Evolutionary conservation across 352 stramenopile genomes (phyloP).

Genomic region (Globisporangium cystogenes): DNA sequence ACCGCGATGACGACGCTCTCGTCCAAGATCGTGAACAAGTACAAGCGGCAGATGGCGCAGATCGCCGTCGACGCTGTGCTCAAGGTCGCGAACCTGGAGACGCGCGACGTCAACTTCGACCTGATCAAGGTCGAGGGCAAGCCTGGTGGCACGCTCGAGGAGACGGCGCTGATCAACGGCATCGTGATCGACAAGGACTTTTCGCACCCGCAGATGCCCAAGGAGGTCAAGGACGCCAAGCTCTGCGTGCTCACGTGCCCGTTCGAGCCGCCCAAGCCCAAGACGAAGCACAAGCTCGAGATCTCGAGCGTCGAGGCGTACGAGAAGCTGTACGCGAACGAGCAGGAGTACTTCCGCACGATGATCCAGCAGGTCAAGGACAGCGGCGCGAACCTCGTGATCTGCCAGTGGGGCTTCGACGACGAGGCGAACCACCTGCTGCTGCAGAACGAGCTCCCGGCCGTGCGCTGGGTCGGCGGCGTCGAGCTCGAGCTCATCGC

Average conservation of each 20-base stretch:
- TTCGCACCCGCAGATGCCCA: constrained; percentile 98
- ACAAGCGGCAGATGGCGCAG: constrained; percentile 98
- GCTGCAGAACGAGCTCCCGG: constrained; percentile 96
- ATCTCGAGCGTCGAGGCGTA: constrained; percentile 98
- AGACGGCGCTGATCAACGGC: constrained; percentile 98
- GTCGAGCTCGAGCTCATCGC: constrained; percentile 99
- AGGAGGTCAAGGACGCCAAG: constrained; percentile 96
- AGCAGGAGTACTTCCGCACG: constrained; percentile 98
- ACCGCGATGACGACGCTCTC: constrained; percentile 98
- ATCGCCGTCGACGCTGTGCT: constrained; percentile 98
- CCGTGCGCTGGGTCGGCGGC: constrained; percentile 98
- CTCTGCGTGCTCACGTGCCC: constrained; percentile 99
- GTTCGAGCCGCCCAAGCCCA: constrained; percentile 99
- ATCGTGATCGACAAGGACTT: constrained; percentile 99
- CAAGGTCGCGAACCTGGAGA: constrained; percentile 97
- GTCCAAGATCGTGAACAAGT: constrained; percentile 99
- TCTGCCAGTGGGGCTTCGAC: constrained; percentile 99
- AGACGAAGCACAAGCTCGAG: constrained; percentile 99
- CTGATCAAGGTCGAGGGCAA: constrained; percentile 99
- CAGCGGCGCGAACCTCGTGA: constrained; percentile 97
- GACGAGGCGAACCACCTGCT: constrained; percentile 99
- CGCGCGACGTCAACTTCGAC: constrained; percentile 99
- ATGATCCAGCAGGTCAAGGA: constrained; percentile 99
- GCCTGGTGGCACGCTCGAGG: constrained; percentile 94
- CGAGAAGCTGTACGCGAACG: constrained; percentile 94